Evolutionary conservation across 192 early-diverging fungal genomes (phyloP).

Genomic region (Thamnidium elegans): DNA sequence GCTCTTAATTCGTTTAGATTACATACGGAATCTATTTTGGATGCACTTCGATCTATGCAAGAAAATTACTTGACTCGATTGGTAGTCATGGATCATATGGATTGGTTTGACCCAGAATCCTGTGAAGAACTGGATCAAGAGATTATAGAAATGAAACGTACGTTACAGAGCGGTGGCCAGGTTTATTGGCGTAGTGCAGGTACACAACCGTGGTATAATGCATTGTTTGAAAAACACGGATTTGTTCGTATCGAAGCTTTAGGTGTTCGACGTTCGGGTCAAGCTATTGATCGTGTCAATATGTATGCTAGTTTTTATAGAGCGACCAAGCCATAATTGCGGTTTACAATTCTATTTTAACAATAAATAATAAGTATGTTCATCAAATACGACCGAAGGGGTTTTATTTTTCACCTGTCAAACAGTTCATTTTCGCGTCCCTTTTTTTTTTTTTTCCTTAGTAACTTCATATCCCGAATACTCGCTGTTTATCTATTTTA

Average conservation of each 20-base stretch:
- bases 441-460: too few relatives aligned
- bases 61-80: slow-evolving; percentile 71
- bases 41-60: slow-evolving; percentile 55
- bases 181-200: slow-evolving; percentile 83
- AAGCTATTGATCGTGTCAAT: slow-evolving; percentile 78
- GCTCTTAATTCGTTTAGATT: slow-evolving; percentile 62
- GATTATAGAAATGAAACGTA: slow-evolving; percentile 60
- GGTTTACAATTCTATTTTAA: too few relatives aligned
- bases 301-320: slow-evolving; percentile 78
- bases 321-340: slow-evolving; percentile 20
- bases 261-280: slow-evolving; percentile 61
- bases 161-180: slow-evolving; percentile 57
- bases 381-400: too few relatives aligned
- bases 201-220: slow-evolving; percentile 79
- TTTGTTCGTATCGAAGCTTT: slow-evolving; percentile 62
- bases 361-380: too few relatives aligned
- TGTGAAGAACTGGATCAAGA: slow-evolving; percentile 66
- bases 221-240: slow-evolving; percentile 65
- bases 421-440: too few relatives aligned
- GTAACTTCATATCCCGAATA: too few relatives aligned
- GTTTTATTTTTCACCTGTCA: too few relatives aligned
- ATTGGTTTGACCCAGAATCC: slow-evolving; percentile 64
- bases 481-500: too few relatives aligned
- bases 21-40: slow-evolving; percentile 80
- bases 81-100: slow-evolving; percentile 87